Evolutionary conservation across 305 asterid species (phyloP).

Genomic region (Fraxinus albicans): DNA sequence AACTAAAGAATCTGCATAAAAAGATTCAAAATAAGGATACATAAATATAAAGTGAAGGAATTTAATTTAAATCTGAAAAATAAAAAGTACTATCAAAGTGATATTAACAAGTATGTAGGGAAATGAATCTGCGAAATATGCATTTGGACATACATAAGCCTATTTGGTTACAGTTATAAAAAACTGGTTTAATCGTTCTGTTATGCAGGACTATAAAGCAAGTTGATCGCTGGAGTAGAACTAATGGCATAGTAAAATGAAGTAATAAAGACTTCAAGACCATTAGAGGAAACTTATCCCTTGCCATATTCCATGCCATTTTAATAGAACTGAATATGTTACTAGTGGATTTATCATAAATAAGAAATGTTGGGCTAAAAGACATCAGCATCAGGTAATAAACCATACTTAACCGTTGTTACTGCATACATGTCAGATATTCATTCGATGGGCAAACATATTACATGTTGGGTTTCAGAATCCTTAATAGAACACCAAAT

Average conservation of each 20-base stretch:
- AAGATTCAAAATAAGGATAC: neutral
- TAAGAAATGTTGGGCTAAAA: neutral
- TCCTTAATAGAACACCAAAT: neutral
- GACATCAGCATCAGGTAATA: neutral
- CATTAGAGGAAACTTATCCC: neutral
- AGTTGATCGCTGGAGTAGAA: neutral
- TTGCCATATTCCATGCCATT: neutral
- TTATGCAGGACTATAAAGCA: neutral
- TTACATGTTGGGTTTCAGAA: conserved; percentile 4
- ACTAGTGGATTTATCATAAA: neutral
- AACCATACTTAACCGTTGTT: neutral
- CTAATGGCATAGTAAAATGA: neutral
- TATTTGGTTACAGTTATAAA: neutral
- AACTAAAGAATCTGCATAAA: neutral
- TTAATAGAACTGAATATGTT: neutral
- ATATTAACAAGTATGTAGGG: neutral
- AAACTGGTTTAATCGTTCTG: neutral
- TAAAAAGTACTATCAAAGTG: conserved; percentile 7
- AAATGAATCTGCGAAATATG: conserved; percentile 17
- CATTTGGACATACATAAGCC: conserved; percentile 8
- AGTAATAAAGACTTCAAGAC: neutral
- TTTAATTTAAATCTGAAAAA: neutral
- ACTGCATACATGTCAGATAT: conserved; percentile 9
- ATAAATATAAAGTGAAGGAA: neutral
- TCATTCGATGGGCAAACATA: neutral